These are phyloP conservation scores for Knoxdaviesia proteae DNA, from an alignment of 2,329 filamentous ascomycete species.

Conservation along the genomic window DNA sequence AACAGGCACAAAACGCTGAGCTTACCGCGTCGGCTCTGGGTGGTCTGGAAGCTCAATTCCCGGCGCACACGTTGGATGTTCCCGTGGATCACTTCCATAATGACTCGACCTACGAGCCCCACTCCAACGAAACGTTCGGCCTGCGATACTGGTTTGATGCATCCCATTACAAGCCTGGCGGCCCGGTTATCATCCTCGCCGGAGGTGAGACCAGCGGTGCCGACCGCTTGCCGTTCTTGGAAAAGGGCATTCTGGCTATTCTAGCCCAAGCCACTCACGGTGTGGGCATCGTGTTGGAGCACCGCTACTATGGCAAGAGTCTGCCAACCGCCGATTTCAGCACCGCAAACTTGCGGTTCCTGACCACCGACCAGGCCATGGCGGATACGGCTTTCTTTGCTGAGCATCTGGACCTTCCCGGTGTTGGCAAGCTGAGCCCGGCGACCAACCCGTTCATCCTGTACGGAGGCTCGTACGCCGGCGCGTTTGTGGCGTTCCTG, in stretches of 20 bases:
- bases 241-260: constrained; percentile 57
- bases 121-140: constrained; percentile 44
- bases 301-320: constrained; percentile 69
- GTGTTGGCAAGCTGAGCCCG: constrained; percentile 27
- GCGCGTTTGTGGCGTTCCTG: constrained; percentile 57
- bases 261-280: constrained; percentile 52
- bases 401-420: constrained; percentile 30
- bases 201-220: constrained; percentile 47
- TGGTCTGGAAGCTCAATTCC: constrained; percentile 9
- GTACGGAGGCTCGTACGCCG: constrained; percentile 72
- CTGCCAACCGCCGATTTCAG: constrained; percentile 45
- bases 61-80: constrained; percentile 20
- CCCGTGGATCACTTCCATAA: constrained; percentile 71
- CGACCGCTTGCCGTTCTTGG: constrained; percentile 46
- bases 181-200: constrained; percentile 60
- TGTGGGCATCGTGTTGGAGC: constrained; percentile 63
- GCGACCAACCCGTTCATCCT: constrained; percentile 49
- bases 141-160: constrained; percentile 73
- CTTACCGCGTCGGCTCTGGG: too few relatives aligned
- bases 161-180: constrained; percentile 52
- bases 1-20: too few relatives aligned
- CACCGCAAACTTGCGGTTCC: constrained; percentile 53
- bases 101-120: constrained; percentile 56
- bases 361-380: constrained; percentile 65
- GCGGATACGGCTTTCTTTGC: constrained; percentile 72